phyloP scores from a whole-genome alignment of 805 yeast genomes.

The Starmerella kuoi region DNA sequence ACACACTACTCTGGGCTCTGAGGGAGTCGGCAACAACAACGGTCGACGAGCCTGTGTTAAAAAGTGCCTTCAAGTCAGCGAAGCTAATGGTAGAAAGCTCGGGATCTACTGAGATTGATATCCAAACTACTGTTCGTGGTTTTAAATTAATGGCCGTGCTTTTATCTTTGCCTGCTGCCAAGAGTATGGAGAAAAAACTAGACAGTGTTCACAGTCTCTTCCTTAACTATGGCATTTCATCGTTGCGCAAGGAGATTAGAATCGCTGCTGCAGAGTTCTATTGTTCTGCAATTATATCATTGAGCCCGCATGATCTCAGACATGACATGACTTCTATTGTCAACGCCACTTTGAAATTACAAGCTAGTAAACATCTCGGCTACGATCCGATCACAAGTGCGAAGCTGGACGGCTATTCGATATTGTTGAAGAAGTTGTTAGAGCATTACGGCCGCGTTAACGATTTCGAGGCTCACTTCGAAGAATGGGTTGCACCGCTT shows the following conservation, averaged over 20 bases:
- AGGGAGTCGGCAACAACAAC: constrained; percentile 17
- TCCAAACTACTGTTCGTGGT: constrained; percentile 22
- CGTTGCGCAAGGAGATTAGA: constrained; percentile 21
- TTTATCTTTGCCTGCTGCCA: constrained; percentile 11
- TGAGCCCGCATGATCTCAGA: constrained; percentile 2
- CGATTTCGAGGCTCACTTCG: constrained; percentile 7
- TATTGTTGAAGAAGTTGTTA: neutral
- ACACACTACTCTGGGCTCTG: constrained; percentile 20
- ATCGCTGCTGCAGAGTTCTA: constrained; percentile 26
- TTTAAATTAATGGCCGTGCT: constrained; percentile 24
- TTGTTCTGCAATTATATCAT: constrained; percentile 14
- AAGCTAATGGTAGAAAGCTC: constrained; percentile 18
- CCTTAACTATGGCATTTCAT: constrained; percentile 22
- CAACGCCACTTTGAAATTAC: neutral
- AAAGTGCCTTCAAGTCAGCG: constrained; percentile 28
- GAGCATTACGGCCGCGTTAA: neutral
- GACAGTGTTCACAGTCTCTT: constrained; percentile 23
- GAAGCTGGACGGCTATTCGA: neutral
- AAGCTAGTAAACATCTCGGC: neutral
- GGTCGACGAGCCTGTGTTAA: constrained; percentile 26
- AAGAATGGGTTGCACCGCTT: constrained; percentile 14
- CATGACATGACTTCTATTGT: constrained; percentile 2
- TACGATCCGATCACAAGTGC: neutral
- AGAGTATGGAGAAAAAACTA: constrained; percentile 10
- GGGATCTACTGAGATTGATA: constrained; percentile 26